Evolutionary conservation across 208 protist species (phyloP), one percentile per base, ranked within the genome.

Genomic region (Leptomonas pyrrhocoris): DNA sequence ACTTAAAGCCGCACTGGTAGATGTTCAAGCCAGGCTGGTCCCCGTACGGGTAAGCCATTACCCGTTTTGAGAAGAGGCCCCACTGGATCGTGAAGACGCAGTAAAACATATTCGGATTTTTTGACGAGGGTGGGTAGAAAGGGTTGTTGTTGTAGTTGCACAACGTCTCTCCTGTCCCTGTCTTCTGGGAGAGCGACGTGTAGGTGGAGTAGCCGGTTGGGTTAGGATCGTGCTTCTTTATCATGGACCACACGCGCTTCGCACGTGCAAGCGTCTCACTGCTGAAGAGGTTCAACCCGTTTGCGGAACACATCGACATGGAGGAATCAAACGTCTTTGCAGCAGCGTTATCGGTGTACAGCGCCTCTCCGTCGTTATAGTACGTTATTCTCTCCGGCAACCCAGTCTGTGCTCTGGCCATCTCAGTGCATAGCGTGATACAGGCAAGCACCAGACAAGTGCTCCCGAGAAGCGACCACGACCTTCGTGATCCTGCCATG

Each of bases 31-130:
- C 40, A 30, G 57, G 57, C 57, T 62, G 57, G 13, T 46, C 7
- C 1, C 40, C 57, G 40, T 28, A 64, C 1, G 2, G 6, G 18
- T 5, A 1, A 6, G 9, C 2, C 19, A 61, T 11, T 2, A 48
- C 21, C 4, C 16, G 12, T 1, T 7, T 5, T 25, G 58, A 53
- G 28, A 53, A 64, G 27, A 64, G 42, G 2, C 58, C 56, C 58
- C 58, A 64, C 27, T 64, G 58, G 19, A 64, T 53, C 40, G 43
- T 64, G 43, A 64, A 64, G 0, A 40, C 16, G 43, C 58, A 64
- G 28, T 27, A 36, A 21, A 1, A 36, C 15, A 25, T 19, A 28
- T 23, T 40, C 8, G 58, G 58, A 3, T n/a, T 31, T 31, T 27
- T 6, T 27, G 43, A 12, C 8, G 2, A 3, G 21, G 19, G 13